A percentile compares a stretch with the other conserved stretches of the same genome.
These are phyloP conservation scores for Neofusicoccum ribis DNA, from an alignment of 2,329 filamentous ascomycete species.

Conservation along the genomic window DNA sequence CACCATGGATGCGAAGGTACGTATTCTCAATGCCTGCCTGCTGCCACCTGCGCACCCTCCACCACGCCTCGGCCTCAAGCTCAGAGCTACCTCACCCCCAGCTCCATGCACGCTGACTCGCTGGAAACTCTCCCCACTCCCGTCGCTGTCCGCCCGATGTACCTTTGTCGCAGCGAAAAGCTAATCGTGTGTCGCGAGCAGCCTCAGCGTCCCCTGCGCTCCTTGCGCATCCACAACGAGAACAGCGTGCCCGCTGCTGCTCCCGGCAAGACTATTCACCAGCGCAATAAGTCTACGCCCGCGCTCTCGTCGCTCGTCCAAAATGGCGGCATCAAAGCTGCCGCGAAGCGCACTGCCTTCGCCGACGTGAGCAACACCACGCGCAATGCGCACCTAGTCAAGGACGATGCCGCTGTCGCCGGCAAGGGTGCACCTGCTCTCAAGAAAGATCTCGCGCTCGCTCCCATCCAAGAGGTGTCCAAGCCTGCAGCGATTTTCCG, in stretches of 20 bases:
- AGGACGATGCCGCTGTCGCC: slow-evolving; percentile 58
- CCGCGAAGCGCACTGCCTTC: slow-evolving; percentile 75
- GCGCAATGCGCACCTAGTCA: slow-evolving; percentile 38
- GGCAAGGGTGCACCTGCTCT: slow-evolving; percentile 44
- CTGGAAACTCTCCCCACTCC: slow-evolving; percentile 14
- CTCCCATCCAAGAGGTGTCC: slow-evolving; percentile 11
- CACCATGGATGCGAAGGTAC: slow-evolving; percentile 50
- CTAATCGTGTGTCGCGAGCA: slow-evolving; percentile 37
- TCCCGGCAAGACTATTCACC: slow-evolving; percentile 61
- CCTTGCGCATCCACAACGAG: slow-evolving; percentile 67
- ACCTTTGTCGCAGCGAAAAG: slow-evolving; percentile 15
- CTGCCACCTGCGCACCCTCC: slow-evolving; percentile 10
- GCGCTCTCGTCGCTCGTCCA: slow-evolving; percentile 59
- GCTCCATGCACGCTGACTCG: slow-evolving; percentile 1
- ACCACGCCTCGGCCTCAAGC: slow-evolving; percentile 1
- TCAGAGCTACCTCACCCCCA: background rate
- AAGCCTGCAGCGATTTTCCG: slow-evolving; percentile 13
- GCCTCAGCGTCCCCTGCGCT: slow-evolving; percentile 68
- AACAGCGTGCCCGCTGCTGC: slow-evolving; percentile 53
- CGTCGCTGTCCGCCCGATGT: slow-evolving; percentile 9
- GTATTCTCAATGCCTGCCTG: slow-evolving; percentile 19
- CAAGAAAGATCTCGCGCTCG: slow-evolving; percentile 14
- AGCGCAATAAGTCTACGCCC: slow-evolving; percentile 77
- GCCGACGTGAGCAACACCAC: slow-evolving; percentile 77
- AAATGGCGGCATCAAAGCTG: slow-evolving; percentile 60